Conservation (phyloP, 148 eudicot species). For the Fagopyrum homotropicum region DNA sequence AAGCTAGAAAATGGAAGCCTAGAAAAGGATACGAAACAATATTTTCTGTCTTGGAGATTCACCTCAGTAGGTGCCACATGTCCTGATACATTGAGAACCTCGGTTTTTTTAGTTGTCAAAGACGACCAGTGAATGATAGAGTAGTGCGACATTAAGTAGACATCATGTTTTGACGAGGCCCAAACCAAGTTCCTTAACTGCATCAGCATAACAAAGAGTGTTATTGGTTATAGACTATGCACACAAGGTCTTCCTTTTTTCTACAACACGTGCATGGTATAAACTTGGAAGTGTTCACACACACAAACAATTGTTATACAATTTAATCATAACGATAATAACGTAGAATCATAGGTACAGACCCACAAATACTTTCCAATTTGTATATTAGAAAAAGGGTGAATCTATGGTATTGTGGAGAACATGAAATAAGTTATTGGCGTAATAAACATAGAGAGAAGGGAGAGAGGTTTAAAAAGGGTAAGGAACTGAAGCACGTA, state of each 20-base stretch:
- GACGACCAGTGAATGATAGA: conserved; percentile 54
- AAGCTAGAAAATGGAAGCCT: neutral
- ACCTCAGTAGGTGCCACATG: conserved; percentile 87
- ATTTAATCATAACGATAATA: too few species aligned
- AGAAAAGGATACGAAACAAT: neutral
- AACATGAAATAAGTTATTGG: too few species aligned
- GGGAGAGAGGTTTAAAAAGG: too few species aligned
- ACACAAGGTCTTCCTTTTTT: neutral
- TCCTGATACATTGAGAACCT: conserved; percentile 76
- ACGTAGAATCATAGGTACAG: too few species aligned
- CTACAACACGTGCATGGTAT: too few species aligned
- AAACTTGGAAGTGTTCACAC: too few species aligned
- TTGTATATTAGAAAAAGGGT: too few species aligned
- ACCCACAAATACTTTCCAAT: too few species aligned
- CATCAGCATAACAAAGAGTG: conserved; percentile 14
- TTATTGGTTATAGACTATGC: neutral
- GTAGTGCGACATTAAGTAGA: conserved; percentile 70
- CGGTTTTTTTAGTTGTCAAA: conserved; percentile 40
- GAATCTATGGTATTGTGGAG: too few species aligned
- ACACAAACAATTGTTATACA: too few species aligned
- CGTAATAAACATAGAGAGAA: too few species aligned
- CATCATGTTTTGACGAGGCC: conserved; percentile 90
- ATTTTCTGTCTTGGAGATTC: conserved; percentile 8
- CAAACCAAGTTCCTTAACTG: conserved; percentile 92
- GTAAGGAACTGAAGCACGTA: too few species aligned